Base-by-base conservation (phyloP, 345 rosid species). In the Tarenaya hassleriana region DNA sequence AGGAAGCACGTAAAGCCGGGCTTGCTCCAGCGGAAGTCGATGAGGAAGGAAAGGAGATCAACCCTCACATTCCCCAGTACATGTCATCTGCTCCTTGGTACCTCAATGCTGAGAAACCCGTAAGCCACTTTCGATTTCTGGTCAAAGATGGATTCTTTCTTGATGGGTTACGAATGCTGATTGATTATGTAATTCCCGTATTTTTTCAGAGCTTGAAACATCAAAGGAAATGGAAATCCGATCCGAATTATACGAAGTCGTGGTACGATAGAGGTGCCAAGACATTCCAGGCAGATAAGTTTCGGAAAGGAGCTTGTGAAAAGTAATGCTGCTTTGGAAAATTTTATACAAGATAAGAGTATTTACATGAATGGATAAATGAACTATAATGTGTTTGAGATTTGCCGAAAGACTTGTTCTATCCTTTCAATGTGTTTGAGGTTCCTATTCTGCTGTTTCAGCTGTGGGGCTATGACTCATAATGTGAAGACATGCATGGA, bases 381-480 rank as follows among this genome's bases (percentile, higher is more conserved):
- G 29, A 24, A 24, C 29, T 24, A 2, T 24, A 2, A 24, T 24
- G 29, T 24, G 29, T 24, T 24, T 24, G 29, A 24, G 29, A 24
- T 24, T n/a, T 24, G 29, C 29, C 29, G 29, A 24, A 24, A 24
- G 35, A 16, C 29, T 42, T 24, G 19, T 4, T 15, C 4, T 4
- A 4, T 12, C 5, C 16, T 12, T n/a, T 42, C 8, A n/a, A 16
- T 13, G 19, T n/a, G 4, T 14, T 42, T 5, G 9, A 16, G 47
- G 7, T 42, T 42, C 13, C 47, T 7, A 17, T 41, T 21, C 10
- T 8, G 19, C 56, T 42, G 32, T 49, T 61, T 24, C 60, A 82
- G 86, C 61, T 89, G 92, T 61, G 92, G 97, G 27, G 92, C 95
- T 7, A 75, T 89, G 86, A 77, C 97, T 8, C 95, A 86, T 60